Conservation (phyloP, 176 grass and related monocot genomes). For the Carex parvula region DNA sequence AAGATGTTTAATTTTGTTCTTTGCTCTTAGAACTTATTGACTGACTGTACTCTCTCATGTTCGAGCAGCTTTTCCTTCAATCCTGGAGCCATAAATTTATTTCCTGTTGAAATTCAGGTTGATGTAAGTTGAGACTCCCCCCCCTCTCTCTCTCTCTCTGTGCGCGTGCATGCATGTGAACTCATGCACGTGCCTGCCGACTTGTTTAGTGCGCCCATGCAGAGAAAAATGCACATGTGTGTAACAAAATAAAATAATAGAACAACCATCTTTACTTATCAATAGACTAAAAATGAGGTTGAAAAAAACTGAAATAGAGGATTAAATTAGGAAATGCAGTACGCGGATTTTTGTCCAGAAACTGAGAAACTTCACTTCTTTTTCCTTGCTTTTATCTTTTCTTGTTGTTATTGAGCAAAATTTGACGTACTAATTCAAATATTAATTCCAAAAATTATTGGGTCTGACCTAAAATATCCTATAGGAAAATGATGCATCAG, state of each 20-base stretch:
- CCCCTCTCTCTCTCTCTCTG: too few species aligned
- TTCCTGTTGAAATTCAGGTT: constrained; percentile 85
- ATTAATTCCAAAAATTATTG: neutral
- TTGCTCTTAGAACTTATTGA: constrained; percentile 5
- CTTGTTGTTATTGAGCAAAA: neutral
- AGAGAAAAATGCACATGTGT: neutral
- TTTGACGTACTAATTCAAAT: neutral
- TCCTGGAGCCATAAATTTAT: constrained; percentile 79
- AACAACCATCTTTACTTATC: constrained; percentile 4
- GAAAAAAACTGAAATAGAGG: neutral
- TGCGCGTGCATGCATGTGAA: too few species aligned
- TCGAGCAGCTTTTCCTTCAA: constrained; percentile 82
- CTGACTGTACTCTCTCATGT: constrained; percentile 19
- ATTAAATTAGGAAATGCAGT: neutral
- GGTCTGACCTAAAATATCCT: neutral
- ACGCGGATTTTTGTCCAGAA: neutral
- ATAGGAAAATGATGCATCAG: constrained; percentile 5
- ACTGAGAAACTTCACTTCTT: neutral
- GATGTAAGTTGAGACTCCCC: constrained; percentile 59
- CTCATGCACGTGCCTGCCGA: too few species aligned
- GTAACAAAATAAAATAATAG: neutral
- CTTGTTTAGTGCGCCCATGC: neutral
- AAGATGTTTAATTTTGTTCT: neutral
- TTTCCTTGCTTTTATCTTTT: neutral
- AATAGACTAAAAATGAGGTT: neutral